phyloP scores from a whole-genome alignment of 2,329 filamentous ascomycete species.

The Endocalyx cinctus region DNA sequence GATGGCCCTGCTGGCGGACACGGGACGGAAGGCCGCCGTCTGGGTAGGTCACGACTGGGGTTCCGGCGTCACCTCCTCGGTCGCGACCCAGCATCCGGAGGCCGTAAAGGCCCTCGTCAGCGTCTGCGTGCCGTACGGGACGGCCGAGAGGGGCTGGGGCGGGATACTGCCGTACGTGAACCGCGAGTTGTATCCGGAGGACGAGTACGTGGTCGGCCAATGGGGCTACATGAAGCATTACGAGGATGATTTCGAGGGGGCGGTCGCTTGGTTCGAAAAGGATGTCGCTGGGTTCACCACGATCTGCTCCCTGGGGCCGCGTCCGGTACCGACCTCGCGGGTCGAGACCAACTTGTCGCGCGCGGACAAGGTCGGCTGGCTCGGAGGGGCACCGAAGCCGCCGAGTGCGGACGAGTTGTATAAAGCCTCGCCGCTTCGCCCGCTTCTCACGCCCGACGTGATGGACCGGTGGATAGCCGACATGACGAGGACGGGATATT shows the following conservation, averaged over 20 bases:
- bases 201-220: constrained; percentile 31
- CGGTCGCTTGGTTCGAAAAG: constrained; percentile 11
- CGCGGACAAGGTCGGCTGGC: constrained; percentile 13
- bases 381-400: constrained; percentile 2
- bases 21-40: constrained; percentile 32
- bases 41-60: constrained; percentile 46
- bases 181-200: constrained; percentile 39
- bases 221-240: constrained; percentile 27
- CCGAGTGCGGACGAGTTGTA: constrained; percentile 3
- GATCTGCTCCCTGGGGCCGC: constrained; percentile 6
- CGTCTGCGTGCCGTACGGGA: constrained; percentile 36
- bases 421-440: constrained; percentile 1
- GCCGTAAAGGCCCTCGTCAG: constrained; percentile 17
- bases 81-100: constrained; percentile 25
- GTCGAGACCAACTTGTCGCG: constrained; percentile 19
- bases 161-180: constrained; percentile 31
- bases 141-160: constrained; percentile 35
- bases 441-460: constrained; percentile 9
- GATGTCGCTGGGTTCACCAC: constrained; percentile 11
- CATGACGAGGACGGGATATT: constrained; percentile 36
- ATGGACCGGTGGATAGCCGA: constrained; percentile 20
- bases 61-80: constrained; percentile 18
- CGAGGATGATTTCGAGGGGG: constrained; percentile 20
- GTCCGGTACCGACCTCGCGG: constrained; percentile 26
- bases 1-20: constrained; percentile 26